Evolutionary conservation across 2,329 filamentous ascomycete genomes (phyloP).

Genomic region (Aureobasidium sp.): DNA sequence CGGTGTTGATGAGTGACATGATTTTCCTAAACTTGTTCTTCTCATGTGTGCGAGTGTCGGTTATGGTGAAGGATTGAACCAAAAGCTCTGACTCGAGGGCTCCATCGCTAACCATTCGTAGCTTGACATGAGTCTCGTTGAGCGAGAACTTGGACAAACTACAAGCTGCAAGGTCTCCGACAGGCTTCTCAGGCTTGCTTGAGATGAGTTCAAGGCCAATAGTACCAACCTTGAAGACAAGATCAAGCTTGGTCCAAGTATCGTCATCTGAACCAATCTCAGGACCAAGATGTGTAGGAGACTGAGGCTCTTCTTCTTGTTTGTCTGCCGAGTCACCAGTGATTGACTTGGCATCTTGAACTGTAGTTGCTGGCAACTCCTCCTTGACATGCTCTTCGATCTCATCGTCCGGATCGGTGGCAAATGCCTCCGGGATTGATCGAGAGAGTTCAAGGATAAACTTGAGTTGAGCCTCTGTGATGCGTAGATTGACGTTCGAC

Average conservation of each 20-base stretch:
- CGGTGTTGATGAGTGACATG: constrained; percentile 93
- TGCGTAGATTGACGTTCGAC: constrained; percentile 82
- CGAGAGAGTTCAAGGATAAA: constrained; percentile 81
- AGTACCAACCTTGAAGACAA: constrained; percentile 84
- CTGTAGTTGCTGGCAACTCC: constrained; percentile 55
- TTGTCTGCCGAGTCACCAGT: constrained; percentile 31
- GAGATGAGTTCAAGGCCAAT: constrained; percentile 83
- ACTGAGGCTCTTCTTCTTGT: constrained; percentile 25
- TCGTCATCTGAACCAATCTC: constrained; percentile 62
- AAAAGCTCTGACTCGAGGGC: constrained; percentile 88
- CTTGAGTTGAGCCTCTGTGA: constrained; percentile 86
- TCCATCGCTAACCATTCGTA: constrained; percentile 85
- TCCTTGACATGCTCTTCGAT: constrained; percentile 63
- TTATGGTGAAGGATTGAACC: constrained; percentile 89
- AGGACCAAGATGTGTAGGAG: constrained; percentile 35
- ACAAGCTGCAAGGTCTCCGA: constrained; percentile 67
- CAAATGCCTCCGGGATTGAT: constrained; percentile 81
- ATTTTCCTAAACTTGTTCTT: constrained; percentile 96
- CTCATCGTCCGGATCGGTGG: constrained; percentile 60
- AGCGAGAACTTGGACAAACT: constrained; percentile 92
- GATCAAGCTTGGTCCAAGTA: constrained; percentile 86
- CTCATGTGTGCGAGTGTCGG: constrained; percentile 80
- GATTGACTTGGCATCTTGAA: constrained; percentile 41
- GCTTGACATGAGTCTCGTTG: constrained; percentile 84
- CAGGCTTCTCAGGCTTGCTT: constrained; percentile 64